Evolutionary conservation across 2,329 filamentous ascomycete genomes (phyloP), one percentile per base, ranked within the genome.

Genomic region (Verticillium nonalfalfae): DNA sequence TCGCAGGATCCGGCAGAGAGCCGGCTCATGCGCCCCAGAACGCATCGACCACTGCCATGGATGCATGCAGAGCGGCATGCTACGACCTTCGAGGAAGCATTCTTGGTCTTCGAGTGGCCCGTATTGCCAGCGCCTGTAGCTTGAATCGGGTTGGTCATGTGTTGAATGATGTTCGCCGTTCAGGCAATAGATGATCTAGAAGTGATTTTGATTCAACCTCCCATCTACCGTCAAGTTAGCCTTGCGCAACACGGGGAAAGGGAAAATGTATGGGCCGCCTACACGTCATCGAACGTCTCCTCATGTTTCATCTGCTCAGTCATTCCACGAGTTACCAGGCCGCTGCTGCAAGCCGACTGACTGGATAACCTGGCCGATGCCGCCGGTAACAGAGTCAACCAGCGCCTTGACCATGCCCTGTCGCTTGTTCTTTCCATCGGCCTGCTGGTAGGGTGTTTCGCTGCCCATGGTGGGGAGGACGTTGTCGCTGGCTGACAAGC

Each of bases 401-500:
- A 89, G 71, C 1, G 85, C 82, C 72, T 90, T 90, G 60, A 87
- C 79, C 81, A 90, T 85, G 5, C 87, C 86, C 68, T 88, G 85
- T 14, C 85, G 81, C 70, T 79, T 81, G 61, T 71, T 75, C 71
- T 81, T 82, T 61, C 77, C 77, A 58, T 79, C 76, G 5, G 75
- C 72, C 31, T 78, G 78, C 13, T 75, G 76, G 9, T 76, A 72
- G 2, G 83, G 81, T 59, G 82, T 80, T 65, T 93, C 90, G 57
- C 86, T 91, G 13, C 92, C 91, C 84, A 97, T 97, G 7, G 89
- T 96, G 0, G 95, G 95, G 59, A 99, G 78, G 3, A 98, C 91
- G 71, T 98, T 98, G 72, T 99, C 95, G 60, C 93, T 92, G 0
- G 95, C 95, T 18, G 91, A 96, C 52, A 99, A 77, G 69, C 91